phyloP scores from a whole-genome alignment of 257 asterid genomes.

The Nicotiana benthamiana region DNA sequence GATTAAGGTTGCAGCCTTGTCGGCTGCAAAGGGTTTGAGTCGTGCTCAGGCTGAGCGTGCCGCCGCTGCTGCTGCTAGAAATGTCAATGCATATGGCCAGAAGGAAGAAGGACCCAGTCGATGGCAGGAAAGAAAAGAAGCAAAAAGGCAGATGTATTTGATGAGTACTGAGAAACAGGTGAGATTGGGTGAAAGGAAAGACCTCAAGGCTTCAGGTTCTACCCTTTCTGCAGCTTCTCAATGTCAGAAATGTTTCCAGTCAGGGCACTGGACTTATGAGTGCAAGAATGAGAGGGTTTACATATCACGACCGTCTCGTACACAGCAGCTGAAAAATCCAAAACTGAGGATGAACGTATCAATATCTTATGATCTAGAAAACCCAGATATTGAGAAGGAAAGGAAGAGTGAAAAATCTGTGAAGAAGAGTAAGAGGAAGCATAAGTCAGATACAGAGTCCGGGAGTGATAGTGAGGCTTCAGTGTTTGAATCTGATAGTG shows the following conservation, averaged over 20 bases:
- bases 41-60: constrained; percentile 99
- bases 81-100: constrained; percentile 96
- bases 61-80: constrained; percentile 86
- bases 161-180: constrained; percentile 96
- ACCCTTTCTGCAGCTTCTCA: constrained; percentile 52
- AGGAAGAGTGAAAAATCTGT: constrained; percentile 34
- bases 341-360: constrained; percentile 71
- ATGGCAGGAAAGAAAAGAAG: constrained; percentile 99
- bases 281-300: constrained; percentile 91
- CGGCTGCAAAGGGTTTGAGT: constrained; percentile 96
- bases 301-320: constrained; percentile 79
- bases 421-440: constrained; percentile 85
- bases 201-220: constrained; percentile 39
- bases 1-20: constrained; percentile 74
- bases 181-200: constrained; percentile 82
- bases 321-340: constrained; percentile 87
- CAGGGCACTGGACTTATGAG: constrained; percentile 94
- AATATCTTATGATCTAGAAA: constrained; percentile 54
- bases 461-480: constrained; percentile 80
- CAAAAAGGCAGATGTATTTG: constrained; percentile 93
- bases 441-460: constrained; percentile 56
- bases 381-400: constrained; percentile 42
- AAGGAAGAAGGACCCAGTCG: constrained; percentile 98
- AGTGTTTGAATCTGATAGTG: constrained; percentile 73
- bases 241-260: constrained; percentile 84